Evolutionary conservation across 2,329 filamentous ascomycete species (phyloP).

Genomic region (Penicillium hesseltinei): DNA sequence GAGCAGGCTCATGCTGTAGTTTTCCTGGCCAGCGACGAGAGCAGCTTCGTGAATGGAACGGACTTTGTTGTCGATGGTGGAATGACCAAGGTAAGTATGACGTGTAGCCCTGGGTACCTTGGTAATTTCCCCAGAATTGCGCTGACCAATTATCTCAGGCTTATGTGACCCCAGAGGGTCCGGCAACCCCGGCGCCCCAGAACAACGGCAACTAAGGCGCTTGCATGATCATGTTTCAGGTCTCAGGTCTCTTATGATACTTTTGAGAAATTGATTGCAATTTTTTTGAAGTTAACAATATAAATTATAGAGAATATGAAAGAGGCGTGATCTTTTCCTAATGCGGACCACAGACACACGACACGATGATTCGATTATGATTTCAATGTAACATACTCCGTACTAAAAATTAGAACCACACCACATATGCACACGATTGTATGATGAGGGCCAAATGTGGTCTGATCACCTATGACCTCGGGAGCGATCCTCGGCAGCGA

Average conservation of each 20-base stretch:
- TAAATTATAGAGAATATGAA: not conserved
- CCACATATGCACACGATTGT: not conserved
- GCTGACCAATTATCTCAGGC: conserved; percentile 47
- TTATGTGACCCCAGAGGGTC: conserved; percentile 67
- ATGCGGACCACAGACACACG: not conserved
- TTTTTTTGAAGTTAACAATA: not conserved
- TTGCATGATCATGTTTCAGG: not conserved
- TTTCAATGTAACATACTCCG: not conserved
- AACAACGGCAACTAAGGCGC: conserved; percentile 40
- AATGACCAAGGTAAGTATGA: conserved; percentile 62
- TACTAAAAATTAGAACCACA: not conserved
- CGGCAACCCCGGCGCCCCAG: conserved; percentile 53
- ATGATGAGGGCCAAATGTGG: conserved; percentile 1
- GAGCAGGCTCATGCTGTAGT: conserved; percentile 89
- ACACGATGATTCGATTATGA: conserved; percentile 1
- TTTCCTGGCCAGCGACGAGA: conserved; percentile 83
- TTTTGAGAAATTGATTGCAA: not conserved
- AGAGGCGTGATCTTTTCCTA: not conserved
- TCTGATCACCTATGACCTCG: not conserved
- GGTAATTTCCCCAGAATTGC: conserved; percentile 1
- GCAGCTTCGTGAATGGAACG: conserved; percentile 82
- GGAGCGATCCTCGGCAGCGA: not conserved
- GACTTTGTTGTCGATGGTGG: conserved; percentile 96
- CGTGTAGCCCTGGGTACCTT: not conserved
- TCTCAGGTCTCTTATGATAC: not conserved